Percentiles rank a stretch among this genome's conserved stretches.
phyloP scores from a whole-genome alignment of 495 filamentous ascomycete genomes.

The Penicillium ucsense region DNA sequence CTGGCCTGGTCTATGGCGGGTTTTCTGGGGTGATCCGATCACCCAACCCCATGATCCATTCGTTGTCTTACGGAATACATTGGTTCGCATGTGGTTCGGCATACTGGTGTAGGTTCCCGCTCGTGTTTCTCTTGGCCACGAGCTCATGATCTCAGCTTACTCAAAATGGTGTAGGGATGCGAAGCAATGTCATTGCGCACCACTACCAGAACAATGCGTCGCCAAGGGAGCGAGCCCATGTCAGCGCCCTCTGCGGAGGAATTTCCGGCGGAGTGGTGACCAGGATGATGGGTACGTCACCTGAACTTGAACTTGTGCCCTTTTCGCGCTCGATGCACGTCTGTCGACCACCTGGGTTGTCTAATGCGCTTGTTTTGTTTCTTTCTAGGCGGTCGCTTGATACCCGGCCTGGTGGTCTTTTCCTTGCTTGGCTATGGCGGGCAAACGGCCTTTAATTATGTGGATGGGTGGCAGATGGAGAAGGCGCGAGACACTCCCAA shows the following conservation, averaged over 20 bases:
- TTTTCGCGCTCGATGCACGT: background rate
- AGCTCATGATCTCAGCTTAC: background rate
- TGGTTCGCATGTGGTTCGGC: slow-evolving; percentile 68
- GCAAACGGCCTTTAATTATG: slow-evolving; percentile 46
- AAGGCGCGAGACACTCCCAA: slow-evolving; percentile 25
- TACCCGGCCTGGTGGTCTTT: slow-evolving; percentile 57
- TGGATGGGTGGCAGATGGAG: slow-evolving; percentile 39
- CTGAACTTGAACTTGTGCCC: background rate
- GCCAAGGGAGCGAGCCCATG: slow-evolving; percentile 45
- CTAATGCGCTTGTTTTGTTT: background rate
- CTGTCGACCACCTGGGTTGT: background rate
- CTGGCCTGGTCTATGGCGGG: slow-evolving; percentile 65
- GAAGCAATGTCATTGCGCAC: slow-evolving; percentile 30
- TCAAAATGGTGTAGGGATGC: slow-evolving; percentile 19
- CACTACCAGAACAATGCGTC: slow-evolving; percentile 41
- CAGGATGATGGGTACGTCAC: slow-evolving; percentile 50
- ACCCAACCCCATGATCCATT: slow-evolving; percentile 57
- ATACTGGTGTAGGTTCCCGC: slow-evolving; percentile 56
- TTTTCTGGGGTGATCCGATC: slow-evolving; percentile 57
- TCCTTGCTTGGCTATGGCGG: slow-evolving; percentile 50
- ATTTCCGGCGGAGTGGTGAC: slow-evolving; percentile 56
- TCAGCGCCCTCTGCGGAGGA: slow-evolving; percentile 59
- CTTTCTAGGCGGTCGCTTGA: slow-evolving; percentile 31
- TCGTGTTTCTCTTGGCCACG: too few relatives aligned
- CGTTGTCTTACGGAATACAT: slow-evolving; percentile 61